phyloP scores from a whole-genome alignment of 176 grass and related monocot genomes.

The Elaeis guineensis region DNA sequence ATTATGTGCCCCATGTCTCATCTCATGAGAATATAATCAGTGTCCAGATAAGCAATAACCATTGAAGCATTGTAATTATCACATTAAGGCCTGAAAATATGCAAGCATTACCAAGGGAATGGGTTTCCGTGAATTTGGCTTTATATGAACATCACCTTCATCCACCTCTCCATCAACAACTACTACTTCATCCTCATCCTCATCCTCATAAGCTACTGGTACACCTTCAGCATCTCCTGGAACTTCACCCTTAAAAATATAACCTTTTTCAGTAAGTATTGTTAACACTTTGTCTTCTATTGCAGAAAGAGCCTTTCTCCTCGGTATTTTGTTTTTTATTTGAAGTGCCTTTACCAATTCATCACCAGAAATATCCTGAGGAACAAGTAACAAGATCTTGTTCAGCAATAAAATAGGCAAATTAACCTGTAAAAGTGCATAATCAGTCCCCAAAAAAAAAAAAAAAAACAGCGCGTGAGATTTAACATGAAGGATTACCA shows the following conservation, averaged over 20 bases:
- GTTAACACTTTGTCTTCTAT: conserved; percentile 87
- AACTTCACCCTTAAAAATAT: conserved; percentile 59
- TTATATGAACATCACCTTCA: conserved; percentile 97
- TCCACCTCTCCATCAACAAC: conserved; percentile 86
- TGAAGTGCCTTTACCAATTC: conserved; percentile 87
- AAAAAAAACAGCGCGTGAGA: too few species aligned
- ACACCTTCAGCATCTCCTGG: conserved; percentile 37
- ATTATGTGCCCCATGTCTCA: too few species aligned
- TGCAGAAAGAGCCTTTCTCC: conserved; percentile 76
- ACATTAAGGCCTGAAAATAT: not conserved
- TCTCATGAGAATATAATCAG: too few species aligned
- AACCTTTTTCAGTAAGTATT: conserved; percentile 82
- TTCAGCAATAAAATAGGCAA: conserved; percentile 15
- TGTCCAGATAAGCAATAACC: too few species aligned
- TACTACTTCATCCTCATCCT: conserved; percentile 79
- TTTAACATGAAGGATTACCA: too few species aligned
- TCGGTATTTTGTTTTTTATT: conserved; percentile 86
- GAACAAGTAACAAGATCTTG: conserved; percentile 5
- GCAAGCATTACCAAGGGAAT: conserved; percentile 37
- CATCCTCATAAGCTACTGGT: conserved; percentile 49
- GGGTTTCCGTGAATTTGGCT: conserved; percentile 56
- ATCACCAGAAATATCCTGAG: conserved; percentile 87
- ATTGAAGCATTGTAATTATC: too few species aligned
- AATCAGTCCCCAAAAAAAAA: too few species aligned
- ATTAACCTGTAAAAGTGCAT: too few species aligned